A percentile compares a stretch with the other conserved stretches of the same genome.
These are phyloP conservation scores for Russula olivacea DNA, from an alignment of 768 basidiomycete genomes.

Conservation along the genomic window DNA sequence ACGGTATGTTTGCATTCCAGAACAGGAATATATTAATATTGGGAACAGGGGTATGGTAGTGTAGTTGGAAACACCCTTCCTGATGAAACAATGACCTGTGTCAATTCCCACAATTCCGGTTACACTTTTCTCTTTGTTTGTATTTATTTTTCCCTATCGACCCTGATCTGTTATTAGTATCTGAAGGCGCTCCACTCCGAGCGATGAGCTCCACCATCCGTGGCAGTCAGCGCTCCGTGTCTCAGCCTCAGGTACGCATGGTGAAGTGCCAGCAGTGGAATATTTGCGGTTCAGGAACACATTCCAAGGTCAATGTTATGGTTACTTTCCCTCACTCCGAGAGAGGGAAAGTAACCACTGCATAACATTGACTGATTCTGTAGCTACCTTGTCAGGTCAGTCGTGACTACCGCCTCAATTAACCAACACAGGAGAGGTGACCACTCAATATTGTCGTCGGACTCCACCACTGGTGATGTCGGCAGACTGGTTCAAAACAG, in stretches of 20 bases:
- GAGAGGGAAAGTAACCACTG: too few species aligned
- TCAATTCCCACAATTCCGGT: too few species aligned
- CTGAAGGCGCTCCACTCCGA: conserved; percentile 9
- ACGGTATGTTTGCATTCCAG: background rate
- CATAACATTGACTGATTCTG: too few species aligned
- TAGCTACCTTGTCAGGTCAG: background rate
- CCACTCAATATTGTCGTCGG: background rate
- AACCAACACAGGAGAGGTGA: background rate
- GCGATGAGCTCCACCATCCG: conserved; percentile 10
- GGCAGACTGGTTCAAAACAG: background rate
- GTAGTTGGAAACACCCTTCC: too few species aligned
- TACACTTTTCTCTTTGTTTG: too few species aligned
- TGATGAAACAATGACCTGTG: too few species aligned
- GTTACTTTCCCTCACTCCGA: background rate
- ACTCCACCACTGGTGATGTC: background rate
- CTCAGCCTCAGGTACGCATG: conserved; percentile 10
- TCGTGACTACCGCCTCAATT: background rate
- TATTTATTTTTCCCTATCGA: background rate
- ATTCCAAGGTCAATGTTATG: background rate
- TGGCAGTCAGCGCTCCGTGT: conserved; percentile 15
- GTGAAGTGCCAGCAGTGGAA: background rate
- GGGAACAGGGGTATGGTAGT: too few species aligned
- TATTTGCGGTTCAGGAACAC: background rate
- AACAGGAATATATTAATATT: too few species aligned
- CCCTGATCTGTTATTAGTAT: background rate